Percentiles rank a stretch among this genome's conserved stretches.
These are phyloP conservation scores for Trifolium repens DNA, from an alignment of 306 rosid genomes.

Conservation along the genomic window DNA sequence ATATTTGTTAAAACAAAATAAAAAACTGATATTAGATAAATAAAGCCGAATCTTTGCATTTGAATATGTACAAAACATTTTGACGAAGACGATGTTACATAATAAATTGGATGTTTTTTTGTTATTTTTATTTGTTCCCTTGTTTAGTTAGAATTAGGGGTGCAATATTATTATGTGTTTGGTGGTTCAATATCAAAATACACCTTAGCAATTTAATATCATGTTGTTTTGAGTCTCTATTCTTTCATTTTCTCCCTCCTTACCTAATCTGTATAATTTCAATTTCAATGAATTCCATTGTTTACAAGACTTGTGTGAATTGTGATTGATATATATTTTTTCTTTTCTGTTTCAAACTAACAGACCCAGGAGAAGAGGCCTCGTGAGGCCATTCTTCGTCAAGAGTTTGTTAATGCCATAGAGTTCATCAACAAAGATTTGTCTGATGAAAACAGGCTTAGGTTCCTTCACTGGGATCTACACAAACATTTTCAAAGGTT, in stretches of 20 bases:
- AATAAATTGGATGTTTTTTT: constrained; percentile 1
- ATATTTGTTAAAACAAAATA: neutral
- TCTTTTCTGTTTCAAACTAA: neutral
- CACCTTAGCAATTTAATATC: neutral
- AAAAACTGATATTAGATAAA: neutral
- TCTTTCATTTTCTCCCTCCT: constrained; percentile 9
- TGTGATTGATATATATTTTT: constrained; percentile 26
- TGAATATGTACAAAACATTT: constrained; percentile 1
- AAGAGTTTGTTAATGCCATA: constrained; percentile 93
- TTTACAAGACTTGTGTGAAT: constrained; percentile 27
- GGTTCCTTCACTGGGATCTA: constrained; percentile 97
- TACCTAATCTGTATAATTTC: constrained; percentile 14
- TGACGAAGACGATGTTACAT: constrained; percentile 7
- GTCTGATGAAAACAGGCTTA: constrained; percentile 65
- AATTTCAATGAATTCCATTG: neutral
- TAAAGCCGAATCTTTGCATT: constrained; percentile 27
- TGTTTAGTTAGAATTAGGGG: neutral
- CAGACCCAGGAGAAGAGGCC: constrained; percentile 93
- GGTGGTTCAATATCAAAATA: constrained; percentile 2
- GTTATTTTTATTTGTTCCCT: constrained; percentile 5
- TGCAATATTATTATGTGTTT: constrained; percentile 11
- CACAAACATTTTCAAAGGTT: constrained; percentile 71
- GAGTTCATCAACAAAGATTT: constrained; percentile 72
- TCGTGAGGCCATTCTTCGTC: constrained; percentile 84
- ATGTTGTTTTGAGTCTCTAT: neutral